Conservation (phyloP, 2,329 filamentous ascomycete genomes). For the Penicillium janthinellum region DNA sequence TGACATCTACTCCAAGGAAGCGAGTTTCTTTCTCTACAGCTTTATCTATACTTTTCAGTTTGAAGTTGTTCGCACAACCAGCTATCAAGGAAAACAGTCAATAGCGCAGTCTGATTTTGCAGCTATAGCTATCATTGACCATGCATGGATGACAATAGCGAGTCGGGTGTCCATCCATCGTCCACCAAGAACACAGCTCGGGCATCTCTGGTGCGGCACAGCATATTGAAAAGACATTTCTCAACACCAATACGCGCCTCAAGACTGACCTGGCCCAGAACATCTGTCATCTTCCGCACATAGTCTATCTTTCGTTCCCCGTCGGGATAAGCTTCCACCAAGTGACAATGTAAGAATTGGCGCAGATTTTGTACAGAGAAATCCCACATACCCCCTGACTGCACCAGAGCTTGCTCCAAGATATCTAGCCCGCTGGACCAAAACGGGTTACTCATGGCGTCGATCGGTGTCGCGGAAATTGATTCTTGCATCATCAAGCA, state of each 20-base stretch:
- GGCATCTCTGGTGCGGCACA: slow-evolving; percentile 14
- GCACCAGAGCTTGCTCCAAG: neutral
- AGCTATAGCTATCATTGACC: slow-evolving; percentile 12
- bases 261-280: slow-evolving; percentile 23
- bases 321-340: slow-evolving; percentile 5
- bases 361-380: neutral
- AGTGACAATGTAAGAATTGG: slow-evolving; percentile 4
- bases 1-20: neutral
- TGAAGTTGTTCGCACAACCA: no score
- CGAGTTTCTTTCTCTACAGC: neutral
- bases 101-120: neutral
- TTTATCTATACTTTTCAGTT: no score
- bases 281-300: slow-evolving; percentile 8
- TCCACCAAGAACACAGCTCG: slow-evolving; percentile 10
- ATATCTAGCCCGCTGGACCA: slow-evolving; percentile 5
- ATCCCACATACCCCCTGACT: neutral
- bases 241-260: slow-evolving; percentile 29
- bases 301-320: neutral
- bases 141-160: slow-evolving; percentile 27
- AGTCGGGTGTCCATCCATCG: slow-evolving; percentile 27
- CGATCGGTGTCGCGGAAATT: neutral
- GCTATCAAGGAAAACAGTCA: neutral
- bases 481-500: slow-evolving; percentile 24
- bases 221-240: slow-evolving; percentile 28
- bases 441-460: neutral